Conservation (phyloP, 352 stramenopile genomes). For the Phytopythium boreale region DNA sequence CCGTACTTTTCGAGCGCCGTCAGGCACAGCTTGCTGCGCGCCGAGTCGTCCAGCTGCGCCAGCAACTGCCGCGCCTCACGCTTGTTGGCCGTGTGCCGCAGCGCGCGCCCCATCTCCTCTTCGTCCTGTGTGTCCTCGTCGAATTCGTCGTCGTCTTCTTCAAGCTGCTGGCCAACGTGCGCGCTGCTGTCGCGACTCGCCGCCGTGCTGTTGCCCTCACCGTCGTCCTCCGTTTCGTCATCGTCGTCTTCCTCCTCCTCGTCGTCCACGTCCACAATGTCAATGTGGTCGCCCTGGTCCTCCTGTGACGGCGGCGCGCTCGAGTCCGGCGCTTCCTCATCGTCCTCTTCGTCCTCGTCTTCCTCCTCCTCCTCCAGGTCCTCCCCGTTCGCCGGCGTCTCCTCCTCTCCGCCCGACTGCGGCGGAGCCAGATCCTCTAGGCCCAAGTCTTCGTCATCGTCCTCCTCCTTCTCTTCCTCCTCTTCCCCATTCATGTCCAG, state of each 20-base stretch:
- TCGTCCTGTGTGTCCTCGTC: constrained; percentile 24
- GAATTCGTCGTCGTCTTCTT: constrained; percentile 31
- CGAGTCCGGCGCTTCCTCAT: constrained; percentile 8
- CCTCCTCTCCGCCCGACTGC: constrained; percentile 12
- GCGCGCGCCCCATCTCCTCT: constrained; percentile 20
- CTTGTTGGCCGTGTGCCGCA: constrained; percentile 46
- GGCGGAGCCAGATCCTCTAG: constrained; percentile 18
- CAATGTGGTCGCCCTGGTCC: constrained; percentile 15
- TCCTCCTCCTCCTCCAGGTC: constrained; percentile 17
- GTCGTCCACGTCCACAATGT: constrained; percentile 22
- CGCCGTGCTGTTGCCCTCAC: constrained; percentile 5
- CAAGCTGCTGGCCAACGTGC: constrained; percentile 8
- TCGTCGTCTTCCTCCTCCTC: constrained; percentile 16
- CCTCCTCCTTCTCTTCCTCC: constrained; percentile 7
- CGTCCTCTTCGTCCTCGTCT: constrained; percentile 11
- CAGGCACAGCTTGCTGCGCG: constrained; percentile 53
- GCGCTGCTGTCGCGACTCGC: constrained; percentile 15
- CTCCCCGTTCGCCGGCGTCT: constrained; percentile 7
- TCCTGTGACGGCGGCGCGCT: constrained; percentile 16
- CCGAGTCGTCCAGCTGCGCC: constrained; percentile 46
- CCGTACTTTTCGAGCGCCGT: constrained; percentile 66
- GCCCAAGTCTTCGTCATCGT: constrained; percentile 2
- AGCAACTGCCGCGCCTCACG: constrained; percentile 45
- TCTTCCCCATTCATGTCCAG: constrained; percentile 1
- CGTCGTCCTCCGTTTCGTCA: constrained; percentile 11